A percentile compares a stretch with the other conserved stretches of the same genome.
phyloP scores from a whole-genome alignment of 805 yeast species.

The Teunomyces pallodes region DNA sequence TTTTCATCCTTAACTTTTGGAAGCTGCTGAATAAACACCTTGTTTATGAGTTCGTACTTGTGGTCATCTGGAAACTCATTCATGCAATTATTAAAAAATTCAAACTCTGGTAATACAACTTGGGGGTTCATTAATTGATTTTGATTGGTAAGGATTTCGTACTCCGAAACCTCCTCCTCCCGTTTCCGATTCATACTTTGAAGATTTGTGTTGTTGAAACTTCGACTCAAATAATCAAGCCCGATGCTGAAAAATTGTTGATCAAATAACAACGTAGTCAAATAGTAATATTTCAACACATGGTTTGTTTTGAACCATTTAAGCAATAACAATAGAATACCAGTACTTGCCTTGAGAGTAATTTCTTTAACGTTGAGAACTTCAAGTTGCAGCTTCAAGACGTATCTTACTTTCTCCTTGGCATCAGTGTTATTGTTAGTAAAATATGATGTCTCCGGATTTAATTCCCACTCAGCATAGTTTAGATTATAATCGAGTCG shows the following conservation, averaged over 20 bases:
- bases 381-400: conserved; percentile 48
- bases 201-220: conserved; percentile 35
- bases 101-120: conserved; percentile 28
- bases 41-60: conserved; percentile 29
- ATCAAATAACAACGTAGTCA: conserved; percentile 72
- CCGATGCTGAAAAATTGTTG: conserved; percentile 47
- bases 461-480: conserved; percentile 35
- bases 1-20: conserved; percentile 24
- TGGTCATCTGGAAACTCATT: conserved; percentile 12
- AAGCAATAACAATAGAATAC: conserved; percentile 50
- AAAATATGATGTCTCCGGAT: conserved; percentile 29
- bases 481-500: conserved; percentile 35
- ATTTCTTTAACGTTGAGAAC: conserved; percentile 60
- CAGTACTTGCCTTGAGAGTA: conserved; percentile 56
- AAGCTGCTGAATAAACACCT: conserved; percentile 24
- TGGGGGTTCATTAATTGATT: conserved; percentile 41
- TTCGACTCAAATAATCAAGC: conserved; percentile 31
- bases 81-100: conserved; percentile 39
- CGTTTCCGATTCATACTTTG: conserved; percentile 19
- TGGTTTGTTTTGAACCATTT: conserved; percentile 83
- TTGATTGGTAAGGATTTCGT: conserved; percentile 34
- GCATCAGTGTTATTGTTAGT: conserved; percentile 12
- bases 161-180: conserved; percentile 19
- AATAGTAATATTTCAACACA: conserved; percentile 72
- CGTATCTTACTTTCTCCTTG: conserved; percentile 18